Evolutionary conservation across 2,329 filamentous ascomycete species (phyloP).

Genomic region (Sporothrix pallida): DNA sequence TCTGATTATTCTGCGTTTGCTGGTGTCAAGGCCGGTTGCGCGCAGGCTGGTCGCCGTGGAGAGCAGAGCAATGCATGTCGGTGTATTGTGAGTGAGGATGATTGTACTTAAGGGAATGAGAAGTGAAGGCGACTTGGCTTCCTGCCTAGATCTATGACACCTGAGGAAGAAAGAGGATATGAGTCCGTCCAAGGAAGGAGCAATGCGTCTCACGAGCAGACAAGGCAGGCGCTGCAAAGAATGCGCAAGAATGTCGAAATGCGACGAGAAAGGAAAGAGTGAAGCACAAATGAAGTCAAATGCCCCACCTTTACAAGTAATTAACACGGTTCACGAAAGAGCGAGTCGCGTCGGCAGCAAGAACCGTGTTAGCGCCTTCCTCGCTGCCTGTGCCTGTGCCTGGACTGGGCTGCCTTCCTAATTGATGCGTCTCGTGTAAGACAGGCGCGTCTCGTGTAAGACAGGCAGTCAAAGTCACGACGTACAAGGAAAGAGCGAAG

Average conservation of each 20-base stretch:
- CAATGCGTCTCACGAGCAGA: not conserved
- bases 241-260: not conserved
- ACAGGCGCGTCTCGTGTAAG: not conserved
- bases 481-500: not conserved
- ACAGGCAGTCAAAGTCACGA: not conserved
- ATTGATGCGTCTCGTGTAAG: not conserved
- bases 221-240: slow-evolving; percentile 11
- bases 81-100: not conserved
- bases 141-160: not conserved
- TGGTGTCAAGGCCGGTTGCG: not conserved
- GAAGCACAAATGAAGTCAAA: not conserved
- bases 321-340: slow-evolving; percentile 12
- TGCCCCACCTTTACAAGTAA: slow-evolving; percentile 1
- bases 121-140: not conserved
- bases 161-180: too few species aligned
- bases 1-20: too few species aligned
- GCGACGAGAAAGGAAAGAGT: not conserved
- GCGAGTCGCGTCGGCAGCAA: not conserved
- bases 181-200: not conserved
- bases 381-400: slow-evolving; percentile 17
- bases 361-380: slow-evolving; percentile 2
- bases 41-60: not conserved
- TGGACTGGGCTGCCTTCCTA: not conserved
- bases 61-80: not conserved
- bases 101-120: not conserved